These are phyloP conservation scores for Wallemia mellicola DNA, from an alignment of 1,284 basidiomycete genomes.

Conservation along the genomic window DNA sequence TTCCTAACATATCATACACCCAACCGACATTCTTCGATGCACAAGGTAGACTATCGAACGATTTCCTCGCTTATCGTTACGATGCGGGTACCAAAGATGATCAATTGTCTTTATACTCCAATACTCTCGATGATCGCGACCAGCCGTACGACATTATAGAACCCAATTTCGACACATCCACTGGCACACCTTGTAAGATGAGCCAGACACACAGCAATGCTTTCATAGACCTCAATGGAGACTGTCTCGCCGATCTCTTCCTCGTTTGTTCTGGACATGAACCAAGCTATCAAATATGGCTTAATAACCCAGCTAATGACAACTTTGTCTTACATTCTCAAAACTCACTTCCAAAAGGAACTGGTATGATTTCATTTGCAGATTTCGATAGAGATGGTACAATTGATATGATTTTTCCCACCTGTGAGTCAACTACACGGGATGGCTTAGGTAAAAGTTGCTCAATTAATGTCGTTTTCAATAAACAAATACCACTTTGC, in stretches of 20 bases:
- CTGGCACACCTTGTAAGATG: conserved; percentile 42
- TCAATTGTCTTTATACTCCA: not conserved
- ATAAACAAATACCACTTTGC: conserved; percentile 66
- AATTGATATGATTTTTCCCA: conserved; percentile 74
- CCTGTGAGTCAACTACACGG: conserved; percentile 38
- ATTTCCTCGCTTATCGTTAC: not conserved
- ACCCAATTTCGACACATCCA: too few relatives aligned
- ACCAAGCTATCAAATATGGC: conserved; percentile 65
- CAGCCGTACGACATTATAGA: too few relatives aligned
- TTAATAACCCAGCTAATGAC: conserved; percentile 39
- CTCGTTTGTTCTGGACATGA: conserved; percentile 43
- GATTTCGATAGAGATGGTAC: conserved; percentile 91
- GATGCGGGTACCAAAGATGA: too few relatives aligned
- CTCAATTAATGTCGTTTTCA: conserved; percentile 70
- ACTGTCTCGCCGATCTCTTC: conserved; percentile 82
- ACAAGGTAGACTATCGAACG: not conserved
- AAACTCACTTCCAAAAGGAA: conserved; percentile 40
- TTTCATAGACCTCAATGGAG: conserved; percentile 79
- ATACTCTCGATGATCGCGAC: conserved; percentile 25
- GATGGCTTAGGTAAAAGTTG: conserved; percentile 45
- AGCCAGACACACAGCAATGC: conserved; percentile 78
- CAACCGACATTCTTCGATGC: not conserved
- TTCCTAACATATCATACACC: not conserved
- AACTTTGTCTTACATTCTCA: conserved; percentile 37
- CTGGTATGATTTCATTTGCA: conserved; percentile 56